Conservation (phyloP, 805 yeast genomes). For the Candida maesae region DNA sequence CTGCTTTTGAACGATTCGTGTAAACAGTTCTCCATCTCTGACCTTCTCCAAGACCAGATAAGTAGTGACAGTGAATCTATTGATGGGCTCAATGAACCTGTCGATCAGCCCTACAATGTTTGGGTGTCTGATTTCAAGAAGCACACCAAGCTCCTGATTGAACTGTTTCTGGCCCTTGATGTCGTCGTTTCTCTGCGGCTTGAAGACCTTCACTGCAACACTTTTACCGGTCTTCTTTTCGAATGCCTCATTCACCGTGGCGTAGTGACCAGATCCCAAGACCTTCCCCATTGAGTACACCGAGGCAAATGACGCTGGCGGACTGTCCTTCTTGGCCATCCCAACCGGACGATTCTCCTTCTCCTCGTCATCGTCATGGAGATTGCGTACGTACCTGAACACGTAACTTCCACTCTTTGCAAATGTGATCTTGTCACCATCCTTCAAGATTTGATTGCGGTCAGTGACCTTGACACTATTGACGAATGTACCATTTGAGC, state of each 20-base stretch:
- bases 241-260: slow-evolving; percentile 70
- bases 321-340: neutral
- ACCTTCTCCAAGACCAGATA: slow-evolving; percentile 70
- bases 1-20: slow-evolving; percentile 63
- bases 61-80: slow-evolving; percentile 38
- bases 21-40: slow-evolving; percentile 72
- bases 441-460: slow-evolving; percentile 45
- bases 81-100: slow-evolving; percentile 52
- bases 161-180: slow-evolving; percentile 39
- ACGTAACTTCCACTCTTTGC: slow-evolving; percentile 51
- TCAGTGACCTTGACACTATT: slow-evolving; percentile 51
- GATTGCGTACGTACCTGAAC: slow-evolving; percentile 37
- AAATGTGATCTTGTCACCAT: slow-evolving; percentile 62
- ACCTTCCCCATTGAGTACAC: slow-evolving; percentile 47
- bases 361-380: slow-evolving; percentile 15
- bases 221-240: slow-evolving; percentile 53
- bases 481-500: slow-evolving; percentile 62
- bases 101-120: slow-evolving; percentile 66
- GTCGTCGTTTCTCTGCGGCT: slow-evolving; percentile 46
- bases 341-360: slow-evolving; percentile 14
- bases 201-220: slow-evolving; percentile 74
- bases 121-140: slow-evolving; percentile 62
- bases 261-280: slow-evolving; percentile 76
- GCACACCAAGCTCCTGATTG: slow-evolving; percentile 63
- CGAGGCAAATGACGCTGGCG: slow-evolving; percentile 47